Percentiles rank a stretch among this genome's conserved stretches.
Conservation (phyloP, 2,329 filamentous ascomycete genomes). For the Colletotrichum gloeosporioides region DNA sequence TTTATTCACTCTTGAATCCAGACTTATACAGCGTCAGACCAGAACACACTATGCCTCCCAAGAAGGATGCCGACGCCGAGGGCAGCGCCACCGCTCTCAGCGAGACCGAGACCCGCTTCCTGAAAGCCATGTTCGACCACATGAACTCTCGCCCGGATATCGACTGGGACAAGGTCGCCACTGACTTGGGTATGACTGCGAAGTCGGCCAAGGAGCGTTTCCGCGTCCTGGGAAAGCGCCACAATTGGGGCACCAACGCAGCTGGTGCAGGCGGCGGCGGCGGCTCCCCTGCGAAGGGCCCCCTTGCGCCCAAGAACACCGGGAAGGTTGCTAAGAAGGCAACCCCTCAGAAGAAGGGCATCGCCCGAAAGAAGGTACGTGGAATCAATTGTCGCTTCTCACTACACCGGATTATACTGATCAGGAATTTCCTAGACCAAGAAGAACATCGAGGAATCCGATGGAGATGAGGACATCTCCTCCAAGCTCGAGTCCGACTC, state of each 20-base stretch:
- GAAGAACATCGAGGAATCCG: background rate
- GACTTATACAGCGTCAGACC: background rate
- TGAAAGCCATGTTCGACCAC: constrained; percentile 47
- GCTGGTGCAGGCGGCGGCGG: background rate
- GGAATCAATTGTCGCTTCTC: background rate
- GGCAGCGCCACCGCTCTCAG: constrained; percentile 31
- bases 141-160: constrained; percentile 45
- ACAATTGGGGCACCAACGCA: constrained; percentile 40
- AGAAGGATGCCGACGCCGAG: constrained; percentile 28
- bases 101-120: constrained; percentile 40
- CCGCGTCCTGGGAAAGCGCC: constrained; percentile 43
- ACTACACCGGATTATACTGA: background rate
- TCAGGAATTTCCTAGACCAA: background rate
- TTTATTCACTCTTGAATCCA: background rate
- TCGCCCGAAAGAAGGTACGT: constrained; percentile 30
- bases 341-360: constrained; percentile 26
- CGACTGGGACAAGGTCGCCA: constrained; percentile 45
- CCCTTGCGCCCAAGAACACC: constrained; percentile 22
- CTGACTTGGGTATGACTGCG: constrained; percentile 32
- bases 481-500: constrained; percentile 12
- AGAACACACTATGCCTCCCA: constrained; percentile 33
- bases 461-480: background rate
- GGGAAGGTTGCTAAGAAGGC: constrained; percentile 37
- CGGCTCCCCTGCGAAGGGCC: constrained; percentile 28
- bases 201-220: constrained; percentile 47